Evolutionary conservation across 2,329 filamentous ascomycete genomes (phyloP).

Genomic region (Aschersonia sp.): DNA sequence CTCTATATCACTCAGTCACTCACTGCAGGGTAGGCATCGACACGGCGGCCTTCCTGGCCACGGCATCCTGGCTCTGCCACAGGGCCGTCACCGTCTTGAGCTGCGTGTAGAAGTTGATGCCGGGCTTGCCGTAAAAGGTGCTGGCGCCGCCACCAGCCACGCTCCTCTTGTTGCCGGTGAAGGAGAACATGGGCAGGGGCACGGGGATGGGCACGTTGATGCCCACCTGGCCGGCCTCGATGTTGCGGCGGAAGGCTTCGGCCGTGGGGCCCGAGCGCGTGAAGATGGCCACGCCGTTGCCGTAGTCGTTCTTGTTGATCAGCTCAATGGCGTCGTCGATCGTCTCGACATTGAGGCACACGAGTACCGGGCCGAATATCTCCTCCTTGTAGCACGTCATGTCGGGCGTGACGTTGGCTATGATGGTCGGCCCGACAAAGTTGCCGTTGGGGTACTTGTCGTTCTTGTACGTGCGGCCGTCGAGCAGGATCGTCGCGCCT

Average conservation of each 20-base stretch:
- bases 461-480: slow-evolving; percentile 61
- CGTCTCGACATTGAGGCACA: slow-evolving; percentile 65
- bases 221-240: slow-evolving; percentile 74
- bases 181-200: slow-evolving; percentile 56
- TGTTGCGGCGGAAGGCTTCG: slow-evolving; percentile 62
- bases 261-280: slow-evolving; percentile 65
- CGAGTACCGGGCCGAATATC: slow-evolving; percentile 74
- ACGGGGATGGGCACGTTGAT: slow-evolving; percentile 74
- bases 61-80: slow-evolving; percentile 76
- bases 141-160: slow-evolving; percentile 82
- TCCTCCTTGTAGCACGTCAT: slow-evolving; percentile 81
- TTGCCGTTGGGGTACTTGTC: slow-evolving; percentile 74
- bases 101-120: slow-evolving; percentile 91
- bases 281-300: slow-evolving; percentile 77
- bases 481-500: slow-evolving; percentile 69
- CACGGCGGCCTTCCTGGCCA: slow-evolving; percentile 71
- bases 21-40: slow-evolving; percentile 58
- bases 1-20: not conserved
- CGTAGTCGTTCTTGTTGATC: slow-evolving; percentile 78
- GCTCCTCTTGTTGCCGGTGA: slow-evolving; percentile 74
- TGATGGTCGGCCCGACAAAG: slow-evolving; percentile 74
- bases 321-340: slow-evolving; percentile 67
- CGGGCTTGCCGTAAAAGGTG: slow-evolving; percentile 91
- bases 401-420: slow-evolving; percentile 62
- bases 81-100: slow-evolving; percentile 92